These are phyloP conservation scores for Colletotrichum sp. DNA, from an alignment of 2,329 filamentous ascomycete species.

Conservation along the genomic window DNA sequence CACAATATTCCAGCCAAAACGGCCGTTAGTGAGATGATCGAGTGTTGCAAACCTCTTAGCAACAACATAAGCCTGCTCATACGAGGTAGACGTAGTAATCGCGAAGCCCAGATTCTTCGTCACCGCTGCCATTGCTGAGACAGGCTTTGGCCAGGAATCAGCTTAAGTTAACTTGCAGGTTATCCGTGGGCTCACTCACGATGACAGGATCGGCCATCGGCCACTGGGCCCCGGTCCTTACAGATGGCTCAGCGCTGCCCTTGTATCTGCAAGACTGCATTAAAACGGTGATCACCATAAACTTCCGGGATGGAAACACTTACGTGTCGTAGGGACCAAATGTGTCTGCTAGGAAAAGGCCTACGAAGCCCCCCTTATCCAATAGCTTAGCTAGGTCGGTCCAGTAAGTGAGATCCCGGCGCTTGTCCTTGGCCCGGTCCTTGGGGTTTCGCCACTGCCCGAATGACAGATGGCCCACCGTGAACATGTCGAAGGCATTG, in stretches of 20 bases:
- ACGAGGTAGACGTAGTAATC: constrained; percentile 67
- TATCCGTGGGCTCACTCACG: constrained; percentile 33
- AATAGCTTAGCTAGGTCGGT: constrained; percentile 66
- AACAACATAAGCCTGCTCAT: constrained; percentile 65
- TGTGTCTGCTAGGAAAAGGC: constrained; percentile 66
- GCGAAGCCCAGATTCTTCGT: constrained; percentile 68
- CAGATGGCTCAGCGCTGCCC: constrained; percentile 60
- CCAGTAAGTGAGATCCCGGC: constrained; percentile 52
- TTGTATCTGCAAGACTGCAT: constrained; percentile 15
- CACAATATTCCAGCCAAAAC: constrained; percentile 72
- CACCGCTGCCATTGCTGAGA: constrained; percentile 66
- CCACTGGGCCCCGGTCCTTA: constrained; percentile 67
- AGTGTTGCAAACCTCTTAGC: constrained; percentile 67
- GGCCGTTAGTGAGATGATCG: constrained; percentile 65
- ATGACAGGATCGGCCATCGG: constrained; percentile 69
- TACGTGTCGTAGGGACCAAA: constrained; percentile 64
- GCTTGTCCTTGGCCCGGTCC: constrained; percentile 3
- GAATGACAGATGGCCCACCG: background rate
- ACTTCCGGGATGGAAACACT: constrained; percentile 26
- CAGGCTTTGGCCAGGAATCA: background rate
- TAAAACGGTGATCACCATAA: background rate
- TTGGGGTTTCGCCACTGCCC: constrained; percentile 11
- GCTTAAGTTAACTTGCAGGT: background rate
- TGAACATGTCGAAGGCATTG: constrained; percentile 11
- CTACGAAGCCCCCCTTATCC: constrained; percentile 67